Percentiles rank a stretch among this genome's conserved stretches.
Evolutionary conservation across 768 basidiomycete species (phyloP).

Genomic region (Auriscalpium orientale): DNA sequence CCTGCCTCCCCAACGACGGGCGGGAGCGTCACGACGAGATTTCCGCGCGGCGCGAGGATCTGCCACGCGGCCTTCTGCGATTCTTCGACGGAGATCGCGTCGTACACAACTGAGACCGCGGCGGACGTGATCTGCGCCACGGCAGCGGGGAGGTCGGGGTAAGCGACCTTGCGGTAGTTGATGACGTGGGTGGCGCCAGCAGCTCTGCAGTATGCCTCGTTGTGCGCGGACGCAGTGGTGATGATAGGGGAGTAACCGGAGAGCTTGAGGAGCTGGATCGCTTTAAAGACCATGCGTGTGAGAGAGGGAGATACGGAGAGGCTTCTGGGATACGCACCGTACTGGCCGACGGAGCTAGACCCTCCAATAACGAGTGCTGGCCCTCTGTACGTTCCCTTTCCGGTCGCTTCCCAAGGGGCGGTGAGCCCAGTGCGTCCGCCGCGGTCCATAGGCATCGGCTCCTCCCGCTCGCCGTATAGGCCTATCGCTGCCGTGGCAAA

Average conservation of each 20-base stretch:
- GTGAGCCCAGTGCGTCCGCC: constrained; percentile 31
- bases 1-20: background rate
- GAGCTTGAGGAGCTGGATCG: constrained; percentile 13
- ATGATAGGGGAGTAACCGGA: constrained; percentile 15
- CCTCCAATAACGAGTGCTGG: constrained; percentile 43
- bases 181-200: constrained; percentile 15
- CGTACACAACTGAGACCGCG: constrained; percentile 8
- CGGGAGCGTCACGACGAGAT: constrained; percentile 4
- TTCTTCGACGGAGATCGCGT: constrained; percentile 9
- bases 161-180: constrained; percentile 10
- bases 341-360: constrained; percentile 42
- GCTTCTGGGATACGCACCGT: constrained; percentile 25
- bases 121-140: constrained; percentile 9
- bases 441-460: constrained; percentile 15
- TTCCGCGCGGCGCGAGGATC: constrained; percentile 9
- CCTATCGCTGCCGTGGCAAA: constrained; percentile 45
- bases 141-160: constrained; percentile 1
- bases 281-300: background rate
- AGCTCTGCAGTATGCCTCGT: constrained; percentile 3
- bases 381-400: constrained; percentile 33
- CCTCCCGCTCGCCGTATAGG: constrained; percentile 28
- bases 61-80: constrained; percentile 12
- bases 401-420: constrained; percentile 30
- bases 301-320: background rate
- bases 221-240: constrained; percentile 10